Evolutionary conservation across 2,329 filamentous ascomycete genomes (phyloP).

Genomic region (Gaeumannomyces tritici): DNA sequence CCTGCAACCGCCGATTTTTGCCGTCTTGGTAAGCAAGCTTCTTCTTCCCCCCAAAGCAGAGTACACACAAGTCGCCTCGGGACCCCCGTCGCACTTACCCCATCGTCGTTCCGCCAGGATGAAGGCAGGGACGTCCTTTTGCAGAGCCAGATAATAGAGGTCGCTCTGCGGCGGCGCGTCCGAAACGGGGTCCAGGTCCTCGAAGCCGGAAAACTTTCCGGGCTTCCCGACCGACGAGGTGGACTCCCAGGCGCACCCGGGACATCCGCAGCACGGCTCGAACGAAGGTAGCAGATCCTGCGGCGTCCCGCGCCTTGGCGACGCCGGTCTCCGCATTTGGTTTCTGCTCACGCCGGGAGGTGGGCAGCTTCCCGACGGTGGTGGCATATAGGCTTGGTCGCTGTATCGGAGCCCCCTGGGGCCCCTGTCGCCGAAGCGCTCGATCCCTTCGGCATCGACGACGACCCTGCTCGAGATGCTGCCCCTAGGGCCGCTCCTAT

Average conservation of each 20-base stretch:
- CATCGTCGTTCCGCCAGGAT: conserved; percentile 33
- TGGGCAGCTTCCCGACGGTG: no score
- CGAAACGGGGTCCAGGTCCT: conserved; percentile 25
- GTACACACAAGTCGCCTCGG: not conserved
- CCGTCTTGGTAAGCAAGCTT: conserved; percentile 26
- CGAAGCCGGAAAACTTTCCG: conserved; percentile 28
- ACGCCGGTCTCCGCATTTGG: not conserved
- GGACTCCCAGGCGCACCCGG: conserved; percentile 18
- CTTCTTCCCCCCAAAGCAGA: not conserved
- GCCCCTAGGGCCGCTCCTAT: conserved; percentile 10
- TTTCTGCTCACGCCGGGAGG: no score
- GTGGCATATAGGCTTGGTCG: not conserved
- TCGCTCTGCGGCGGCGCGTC: conserved; percentile 27
- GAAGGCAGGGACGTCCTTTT: conserved; percentile 35
- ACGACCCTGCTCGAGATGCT: conserved; percentile 28
- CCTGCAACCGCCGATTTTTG: conserved; percentile 7
- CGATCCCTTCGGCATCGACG: conserved; percentile 30
- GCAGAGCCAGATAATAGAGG: conserved; percentile 32
- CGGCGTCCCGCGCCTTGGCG: not conserved
- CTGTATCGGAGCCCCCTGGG: conserved; percentile 10
- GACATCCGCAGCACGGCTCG: conserved; percentile 30
- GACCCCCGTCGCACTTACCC: conserved; percentile 13
- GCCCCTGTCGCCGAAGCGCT: conserved; percentile 20
- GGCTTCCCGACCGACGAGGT: conserved; percentile 7
- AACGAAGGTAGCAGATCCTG: conserved; percentile 30